Evolutionary conservation across 1,139 yeast genomes (phyloP), one percentile per base, ranked within the genome.

Genomic region (Diutina neorugosa): DNA sequence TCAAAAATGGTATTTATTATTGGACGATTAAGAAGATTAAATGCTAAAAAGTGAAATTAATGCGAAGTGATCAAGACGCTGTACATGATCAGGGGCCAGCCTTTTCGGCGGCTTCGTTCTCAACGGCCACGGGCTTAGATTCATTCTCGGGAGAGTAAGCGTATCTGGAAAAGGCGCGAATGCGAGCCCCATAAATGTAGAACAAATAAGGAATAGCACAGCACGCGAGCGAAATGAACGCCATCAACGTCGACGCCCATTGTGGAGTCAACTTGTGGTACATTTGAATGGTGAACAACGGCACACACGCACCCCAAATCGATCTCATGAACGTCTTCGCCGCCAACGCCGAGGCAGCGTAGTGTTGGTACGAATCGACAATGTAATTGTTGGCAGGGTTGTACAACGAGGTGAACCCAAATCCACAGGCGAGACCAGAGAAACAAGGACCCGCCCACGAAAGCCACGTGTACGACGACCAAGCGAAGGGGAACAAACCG

Each of bases 261-360:
- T 85, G 80, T 58, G 80, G 65, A 27, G 86, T 86, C 63, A 85
- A 67, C 61, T 77, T 76, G 61, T 81, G 85, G 65, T 84, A 84
- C 89, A 85, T 84, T 66, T 85, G 91, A 52, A 81, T 75, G n/a
- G 90, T 84, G 64, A 84, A 84, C 57, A 84, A 71, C 34, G 88
- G 88, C 60, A 82, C 86, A 57, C 77, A 77, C 2, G 88, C 90
- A 65, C 91, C 89, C 78, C 87, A 84, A 47, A 83, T 68, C 16
- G 86, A 81, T 65, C 89, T 73, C 51, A 81, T 75, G 59, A 82
- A 78, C 1, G 87, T 82, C 65, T 82, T 81, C 1, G 86, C 81
- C 20, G 86, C 86, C 55, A 83, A 69, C 1, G 82, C 87, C 48
- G 84, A 77, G 0, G 88, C 87, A 4, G 88, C 88, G 62, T 80